These are phyloP conservation scores for Kwoniella pini DNA, from an alignment of 768 basidiomycete genomes.

Conservation along the genomic window DNA sequence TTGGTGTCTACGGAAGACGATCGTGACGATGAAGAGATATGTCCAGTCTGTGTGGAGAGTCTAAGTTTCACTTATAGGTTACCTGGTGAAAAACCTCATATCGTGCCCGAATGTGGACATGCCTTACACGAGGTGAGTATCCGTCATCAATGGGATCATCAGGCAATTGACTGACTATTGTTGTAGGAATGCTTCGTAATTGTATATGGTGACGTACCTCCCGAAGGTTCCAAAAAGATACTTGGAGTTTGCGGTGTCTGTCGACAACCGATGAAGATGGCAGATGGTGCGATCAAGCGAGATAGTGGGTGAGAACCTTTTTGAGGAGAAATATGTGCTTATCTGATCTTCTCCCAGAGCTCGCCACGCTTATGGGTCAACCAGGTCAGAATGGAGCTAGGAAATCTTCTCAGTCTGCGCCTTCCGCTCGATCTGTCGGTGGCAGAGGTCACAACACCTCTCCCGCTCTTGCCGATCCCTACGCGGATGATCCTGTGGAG, in stretches of 20 bases:
- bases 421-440: slow-evolving; percentile 38
- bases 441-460: slow-evolving; percentile 17
- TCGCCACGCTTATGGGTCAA: slow-evolving; percentile 87
- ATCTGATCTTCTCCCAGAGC: slow-evolving; percentile 62
- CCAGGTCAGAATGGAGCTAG: slow-evolving; percentile 58
- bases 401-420: slow-evolving; percentile 36
- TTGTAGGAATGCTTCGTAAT: slow-evolving; percentile 89
- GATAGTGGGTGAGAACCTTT: slow-evolving; percentile 66
- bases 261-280: slow-evolving; percentile 92
- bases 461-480: slow-evolving; percentile 60
- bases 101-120: slow-evolving; percentile 96
- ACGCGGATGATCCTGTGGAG: slow-evolving; percentile 83
- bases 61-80: slow-evolving; percentile 89
- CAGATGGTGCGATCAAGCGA: slow-evolving; percentile 69
- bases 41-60: slow-evolving; percentile 94
- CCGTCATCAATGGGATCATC: slow-evolving; percentile 42
- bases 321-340: slow-evolving; percentile 6
- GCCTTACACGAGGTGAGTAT: slow-evolving; percentile 78
- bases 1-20: slow-evolving; percentile 39
- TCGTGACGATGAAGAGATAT: slow-evolving; percentile 73
- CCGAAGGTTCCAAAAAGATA: slow-evolving; percentile 64
- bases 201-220: slow-evolving; percentile 85
- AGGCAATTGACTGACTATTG: slow-evolving; percentile 28
- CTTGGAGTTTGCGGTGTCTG: slow-evolving; percentile 97
- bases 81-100: slow-evolving; percentile 94